Conservation (phyloP, 805 yeast species). For the Tetrapisispora pingtungensis region DNA sequence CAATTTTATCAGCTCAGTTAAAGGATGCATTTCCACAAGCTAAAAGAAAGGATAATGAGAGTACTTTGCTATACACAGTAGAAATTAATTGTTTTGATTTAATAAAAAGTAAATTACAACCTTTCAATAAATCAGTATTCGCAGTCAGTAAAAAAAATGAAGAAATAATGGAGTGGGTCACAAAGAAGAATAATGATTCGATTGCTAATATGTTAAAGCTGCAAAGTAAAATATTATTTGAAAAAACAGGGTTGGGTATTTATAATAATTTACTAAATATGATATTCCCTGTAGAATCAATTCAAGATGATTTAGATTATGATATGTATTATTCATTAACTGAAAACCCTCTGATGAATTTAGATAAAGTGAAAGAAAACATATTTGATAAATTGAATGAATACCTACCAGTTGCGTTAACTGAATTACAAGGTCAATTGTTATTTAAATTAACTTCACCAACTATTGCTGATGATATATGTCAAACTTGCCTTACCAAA, state of each 20-base stretch:
- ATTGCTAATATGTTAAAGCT: slow-evolving; percentile 30
- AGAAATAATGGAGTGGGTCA: slow-evolving; percentile 19
- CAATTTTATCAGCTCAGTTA: slow-evolving; percentile 22
- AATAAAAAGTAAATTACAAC: slow-evolving; percentile 41
- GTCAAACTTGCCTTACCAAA: slow-evolving; percentile 38
- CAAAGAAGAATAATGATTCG: slow-evolving; percentile 25
- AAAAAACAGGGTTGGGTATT: slow-evolving; percentile 45
- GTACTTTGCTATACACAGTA: slow-evolving; percentile 30
- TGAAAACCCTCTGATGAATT: slow-evolving; percentile 43
- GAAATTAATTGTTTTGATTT: slow-evolving; percentile 53
- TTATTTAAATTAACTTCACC: slow-evolving; percentile 58
- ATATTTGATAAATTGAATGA: slow-evolving; percentile 37
- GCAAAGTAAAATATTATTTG: slow-evolving; percentile 41
- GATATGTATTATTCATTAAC: slow-evolving; percentile 54
- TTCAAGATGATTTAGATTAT: slow-evolving; percentile 46
- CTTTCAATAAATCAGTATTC: slow-evolving; percentile 28
- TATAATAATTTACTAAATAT: slow-evolving; percentile 56
- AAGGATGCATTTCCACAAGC: slow-evolving; percentile 23
- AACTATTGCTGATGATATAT: slow-evolving; percentile 44
- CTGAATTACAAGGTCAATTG: slow-evolving; percentile 46
- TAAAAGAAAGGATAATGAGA: slow-evolving; percentile 18
- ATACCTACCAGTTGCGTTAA: slow-evolving; percentile 46
- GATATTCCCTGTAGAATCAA: slow-evolving; percentile 52
- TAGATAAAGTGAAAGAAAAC: slow-evolving; percentile 35
- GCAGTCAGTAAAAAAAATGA: slow-evolving; percentile 25